Conservation (phyloP, 345 rosid species). For the Arabis alpina region DNA sequence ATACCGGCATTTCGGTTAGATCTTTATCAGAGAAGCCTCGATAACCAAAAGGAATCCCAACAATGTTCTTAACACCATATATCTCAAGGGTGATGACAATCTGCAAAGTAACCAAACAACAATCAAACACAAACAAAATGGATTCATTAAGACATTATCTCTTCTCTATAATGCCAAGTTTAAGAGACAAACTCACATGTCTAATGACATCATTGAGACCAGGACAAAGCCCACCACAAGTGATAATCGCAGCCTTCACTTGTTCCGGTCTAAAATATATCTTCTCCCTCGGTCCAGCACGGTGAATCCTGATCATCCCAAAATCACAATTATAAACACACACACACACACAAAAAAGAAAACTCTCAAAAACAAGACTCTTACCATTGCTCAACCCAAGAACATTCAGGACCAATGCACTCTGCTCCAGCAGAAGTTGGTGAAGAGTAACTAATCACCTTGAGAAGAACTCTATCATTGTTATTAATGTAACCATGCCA, state of each 20-base stretch:
- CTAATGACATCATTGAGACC: conserved; percentile 94
- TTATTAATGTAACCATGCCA: conserved; percentile 98
- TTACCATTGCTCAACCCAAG: conserved; percentile 97
- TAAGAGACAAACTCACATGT: conserved; percentile 54
- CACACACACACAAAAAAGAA: background rate
- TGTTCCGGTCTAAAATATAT: conserved; percentile 87
- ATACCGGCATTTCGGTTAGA: conserved; percentile 81
- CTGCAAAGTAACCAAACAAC: conserved; percentile 50
- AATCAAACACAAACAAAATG: too few species aligned
- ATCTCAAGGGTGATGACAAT: conserved; percentile 95
- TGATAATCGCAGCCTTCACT: conserved; percentile 89
- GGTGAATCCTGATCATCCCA: conserved; percentile 71
- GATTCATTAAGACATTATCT: too few species aligned
- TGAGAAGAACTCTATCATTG: conserved; percentile 87
- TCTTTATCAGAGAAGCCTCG: conserved; percentile 81
- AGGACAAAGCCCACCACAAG: conserved; percentile 97
- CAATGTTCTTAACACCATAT: conserved; percentile 90
- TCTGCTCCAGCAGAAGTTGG: conserved; percentile 88
- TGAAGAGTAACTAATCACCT: conserved; percentile 83
- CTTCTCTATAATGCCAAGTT: conserved; percentile 4
- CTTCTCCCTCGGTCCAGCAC: conserved; percentile 93
- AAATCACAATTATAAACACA: background rate
- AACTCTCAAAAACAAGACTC: background rate
- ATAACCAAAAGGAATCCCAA: conserved; percentile 96
- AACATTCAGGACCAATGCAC: conserved; percentile 78